Percentiles rank a stretch among this genome's conserved stretches.
Conservation (phyloP, 495 filamentous ascomycete genomes). For the Penicillium simplicissimum region DNA sequence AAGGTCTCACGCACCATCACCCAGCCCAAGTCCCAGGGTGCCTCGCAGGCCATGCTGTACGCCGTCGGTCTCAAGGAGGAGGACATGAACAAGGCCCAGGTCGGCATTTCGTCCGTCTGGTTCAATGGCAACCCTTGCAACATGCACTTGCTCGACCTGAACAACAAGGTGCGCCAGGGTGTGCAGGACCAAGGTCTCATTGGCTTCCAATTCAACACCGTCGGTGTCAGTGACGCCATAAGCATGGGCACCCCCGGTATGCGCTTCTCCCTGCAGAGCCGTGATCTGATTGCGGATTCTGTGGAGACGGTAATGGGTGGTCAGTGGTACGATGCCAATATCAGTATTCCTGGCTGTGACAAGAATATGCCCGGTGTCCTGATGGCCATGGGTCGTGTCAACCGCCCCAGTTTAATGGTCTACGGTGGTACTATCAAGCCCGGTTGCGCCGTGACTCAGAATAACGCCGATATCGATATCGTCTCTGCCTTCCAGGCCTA, state of each 20-base stretch:
- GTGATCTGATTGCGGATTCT: slow-evolving; percentile 95
- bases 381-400: slow-evolving; percentile 96
- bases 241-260: slow-evolving; percentile 70
- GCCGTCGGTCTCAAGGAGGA: slow-evolving; percentile 80
- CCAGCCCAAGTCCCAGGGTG: slow-evolving; percentile 94
- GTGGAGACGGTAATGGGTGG: slow-evolving; percentile 99
- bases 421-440: slow-evolving; percentile 95
- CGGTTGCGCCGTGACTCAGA: slow-evolving; percentile 71
- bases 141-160: slow-evolving; percentile 94
- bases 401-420: slow-evolving; percentile 92
- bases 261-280: slow-evolving; percentile 90
- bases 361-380: slow-evolving; percentile 99
- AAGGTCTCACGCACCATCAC: slow-evolving; percentile 81
- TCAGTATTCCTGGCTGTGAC: slow-evolving; percentile 97
- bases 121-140: slow-evolving; percentile 97
- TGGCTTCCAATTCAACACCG: slow-evolving; percentile 94
- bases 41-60: slow-evolving; percentile 98
- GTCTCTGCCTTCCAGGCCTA: slow-evolving; percentile 98
- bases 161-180: slow-evolving; percentile 76
- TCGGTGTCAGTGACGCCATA: slow-evolving; percentile 78
- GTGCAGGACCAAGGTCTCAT: slow-evolving; percentile 78
- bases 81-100: slow-evolving; percentile 92
- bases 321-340: slow-evolving; percentile 99
- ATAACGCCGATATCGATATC: slow-evolving; percentile 84
- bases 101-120: slow-evolving; percentile 90